Percentiles rank a stretch among this genome's conserved stretches.
phyloP scores from a whole-genome alignment of 305 asterid species.

The Fraxinus albicans region DNA sequence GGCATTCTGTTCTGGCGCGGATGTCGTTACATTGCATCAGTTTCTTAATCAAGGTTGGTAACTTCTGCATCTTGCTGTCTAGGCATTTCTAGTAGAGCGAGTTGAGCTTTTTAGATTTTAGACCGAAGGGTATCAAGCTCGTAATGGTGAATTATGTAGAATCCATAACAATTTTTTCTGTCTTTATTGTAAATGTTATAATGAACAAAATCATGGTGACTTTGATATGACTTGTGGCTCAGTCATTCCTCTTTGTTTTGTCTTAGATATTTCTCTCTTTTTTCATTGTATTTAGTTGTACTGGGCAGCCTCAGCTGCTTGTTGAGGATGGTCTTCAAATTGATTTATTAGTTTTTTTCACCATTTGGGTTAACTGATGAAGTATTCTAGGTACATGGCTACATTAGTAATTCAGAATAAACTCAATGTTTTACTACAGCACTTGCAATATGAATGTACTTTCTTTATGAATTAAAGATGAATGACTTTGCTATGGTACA shows the following conservation, averaged over 20 bases:
- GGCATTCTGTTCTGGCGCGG: constrained; percentile 91
- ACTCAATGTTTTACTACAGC: not conserved
- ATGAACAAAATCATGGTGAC: not conserved
- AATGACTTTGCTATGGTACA: not conserved
- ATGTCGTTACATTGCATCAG: constrained; percentile 59
- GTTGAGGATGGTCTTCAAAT: not conserved
- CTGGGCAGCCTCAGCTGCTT: not conserved
- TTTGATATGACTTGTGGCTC: not conserved
- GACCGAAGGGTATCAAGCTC: not conserved
- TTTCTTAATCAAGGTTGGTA: constrained; percentile 76
- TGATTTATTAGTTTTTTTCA: not conserved
- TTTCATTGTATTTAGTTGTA: not conserved
- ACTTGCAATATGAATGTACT: not conserved
- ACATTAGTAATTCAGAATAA: not conserved
- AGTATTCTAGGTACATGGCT: not conserved
- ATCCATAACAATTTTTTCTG: not conserved
- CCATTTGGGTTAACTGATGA: constrained; percentile 3
- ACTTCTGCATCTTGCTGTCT: constrained; percentile 8
- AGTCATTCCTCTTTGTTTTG: not conserved
- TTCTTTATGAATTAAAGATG: constrained; percentile 1
- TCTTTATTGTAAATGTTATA: not conserved
- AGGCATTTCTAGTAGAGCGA: constrained; percentile 1
- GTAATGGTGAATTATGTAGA: not conserved
- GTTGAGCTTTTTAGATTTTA: constrained; percentile 20
- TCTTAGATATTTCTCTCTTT: not conserved